Base-by-base conservation (phyloP, 2,329 filamentous ascomycete species). In the Microthyrium microscopicum region DNA sequence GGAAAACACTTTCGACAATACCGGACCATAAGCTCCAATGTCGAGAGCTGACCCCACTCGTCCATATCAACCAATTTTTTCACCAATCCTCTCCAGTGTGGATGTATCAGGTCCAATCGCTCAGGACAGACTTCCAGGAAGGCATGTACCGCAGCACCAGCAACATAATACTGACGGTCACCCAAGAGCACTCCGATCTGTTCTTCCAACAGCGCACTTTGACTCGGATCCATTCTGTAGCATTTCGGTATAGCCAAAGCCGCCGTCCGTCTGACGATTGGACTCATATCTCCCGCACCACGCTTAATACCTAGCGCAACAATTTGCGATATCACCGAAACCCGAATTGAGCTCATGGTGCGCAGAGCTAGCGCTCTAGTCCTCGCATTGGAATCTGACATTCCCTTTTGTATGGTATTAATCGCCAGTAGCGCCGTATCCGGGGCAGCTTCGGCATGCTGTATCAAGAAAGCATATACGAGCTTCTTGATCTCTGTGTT, bases 31-130 rank as follows among this genome's bases (percentile, higher is more conserved):
- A 98, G 61, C 25, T 74, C 70, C 44, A 98, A 51, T 3, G 80
- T 80, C 2, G 83, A 78, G 34, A 95, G 55, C 56, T 98, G 89
- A 26, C 84, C 80, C 89, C 89, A 98, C 57, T 98, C 89, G 49
- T 98, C 89, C 89, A 98, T 98, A 51, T 98, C 89, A 17, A 94
- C 83, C 33, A 95, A 60, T 61, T 94, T 93, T 53, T 74, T 81
- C 41, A 92, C 75, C 41, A 98, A 60, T 22, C 70, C 66, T 32
- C 82, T 73, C 56, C 95, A 98, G 50, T 93, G 79, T 42, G 78
- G 75, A 55, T 98, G 89, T 44, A 98, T 74, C 39, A 98, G 60
- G 50, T 94, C 85, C 41, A 93, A 67, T 34, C 79, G 66, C 12
- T 91, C 77, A 0, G 89, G 85, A 43, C 87, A 95, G 19, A 95